Evolutionary conservation across 805 yeast species (phyloP), one percentile per base, ranked within the genome.

Genomic region (Myxozyma monticola): DNA sequence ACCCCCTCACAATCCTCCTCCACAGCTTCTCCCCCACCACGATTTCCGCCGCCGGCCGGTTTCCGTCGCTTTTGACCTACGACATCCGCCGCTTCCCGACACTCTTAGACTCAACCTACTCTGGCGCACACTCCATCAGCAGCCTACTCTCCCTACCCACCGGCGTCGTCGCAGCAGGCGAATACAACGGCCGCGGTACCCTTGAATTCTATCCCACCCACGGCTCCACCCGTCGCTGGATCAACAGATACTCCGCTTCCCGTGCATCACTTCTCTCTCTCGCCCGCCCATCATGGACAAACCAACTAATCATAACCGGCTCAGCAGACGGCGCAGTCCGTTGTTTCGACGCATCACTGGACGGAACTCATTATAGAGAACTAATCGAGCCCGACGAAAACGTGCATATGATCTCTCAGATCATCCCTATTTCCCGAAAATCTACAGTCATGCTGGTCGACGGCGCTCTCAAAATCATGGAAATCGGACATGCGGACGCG

Each of bases 141-240:
- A 33, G 41, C 29, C 37, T 56, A 6, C 31, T 37, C 15, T 18
- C 49, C 6, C 21, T 49, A 1, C 49, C 57, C 10, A 3, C 20
- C 10, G 22, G 42, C 15, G 34, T 56, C 12, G 34, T 55, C 9
- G 60, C 60, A 2, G 55, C 53, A 4, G 60, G 60, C 2, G 59
- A 54, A 28, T 56, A 56, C 37, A 54, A 54, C 29, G 60, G 60
- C 6, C 58, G 60, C 24, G 60, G 60, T 15, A 56, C 60, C n/a
- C 42, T 56, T 10, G 60, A 56, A 22, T 37, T 34, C 24, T 46
- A 39, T 48, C 22, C 40, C 31, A 12, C 5, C 17, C 12, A 36
- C 18, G 18, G 14, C 24, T 4, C 14, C 30, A 10, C 17, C 2
- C 25, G 15, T 2, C 12, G 20, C 24, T 56, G 60, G 60, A 44